Percentiles rank a stretch among this genome's conserved stretches.
Conservation (phyloP, 345 rosid genomes). For the Odontarrhena argentea region DNA sequence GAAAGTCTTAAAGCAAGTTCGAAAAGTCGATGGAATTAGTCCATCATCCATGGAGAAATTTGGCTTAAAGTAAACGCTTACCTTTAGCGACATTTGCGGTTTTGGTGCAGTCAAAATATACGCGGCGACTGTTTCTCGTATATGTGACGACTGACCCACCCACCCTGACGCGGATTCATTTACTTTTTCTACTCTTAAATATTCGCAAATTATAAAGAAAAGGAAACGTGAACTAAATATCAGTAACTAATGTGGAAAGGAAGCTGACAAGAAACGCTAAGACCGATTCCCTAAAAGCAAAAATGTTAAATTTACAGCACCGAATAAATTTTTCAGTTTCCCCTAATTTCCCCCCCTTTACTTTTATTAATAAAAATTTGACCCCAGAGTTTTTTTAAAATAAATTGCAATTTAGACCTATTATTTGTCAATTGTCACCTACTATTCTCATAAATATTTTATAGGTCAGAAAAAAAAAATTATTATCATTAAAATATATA, state of each 20-base stretch:
- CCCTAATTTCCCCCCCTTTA: conserved; percentile 7
- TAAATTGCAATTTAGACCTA: not conserved
- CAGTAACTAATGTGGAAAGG: not conserved
- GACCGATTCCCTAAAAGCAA: conserved; percentile 5
- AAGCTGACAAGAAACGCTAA: conserved; percentile 37
- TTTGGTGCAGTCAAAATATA: conserved; percentile 26
- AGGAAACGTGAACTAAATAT: conserved; percentile 25
- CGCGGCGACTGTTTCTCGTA: conserved; percentile 35
- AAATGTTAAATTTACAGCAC: conserved; percentile 14
- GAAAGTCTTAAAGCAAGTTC: conserved; percentile 10
- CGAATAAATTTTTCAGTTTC: not conserved
- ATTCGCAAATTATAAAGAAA: not conserved
- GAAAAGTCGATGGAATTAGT: conserved; percentile 26
- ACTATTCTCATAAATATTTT: not conserved
- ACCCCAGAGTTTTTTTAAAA: not conserved
- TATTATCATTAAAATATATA: not conserved
- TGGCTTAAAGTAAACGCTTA: conserved; percentile 41
- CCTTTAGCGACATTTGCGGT: conserved; percentile 3
- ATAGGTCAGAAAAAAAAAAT: not conserved
- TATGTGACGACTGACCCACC: conserved; percentile 23
- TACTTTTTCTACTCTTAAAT: conserved; percentile 19
- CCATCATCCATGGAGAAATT: conserved; percentile 28
- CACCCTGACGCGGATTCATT: conserved; percentile 29
- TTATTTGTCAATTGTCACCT: not conserved
- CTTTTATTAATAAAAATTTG: not conserved